Percentiles rank a stretch among this genome's conserved stretches.
phyloP scores from a whole-genome alignment of 495 filamentous ascomycete genomes.

The Lentithecium fluviatile region DNA sequence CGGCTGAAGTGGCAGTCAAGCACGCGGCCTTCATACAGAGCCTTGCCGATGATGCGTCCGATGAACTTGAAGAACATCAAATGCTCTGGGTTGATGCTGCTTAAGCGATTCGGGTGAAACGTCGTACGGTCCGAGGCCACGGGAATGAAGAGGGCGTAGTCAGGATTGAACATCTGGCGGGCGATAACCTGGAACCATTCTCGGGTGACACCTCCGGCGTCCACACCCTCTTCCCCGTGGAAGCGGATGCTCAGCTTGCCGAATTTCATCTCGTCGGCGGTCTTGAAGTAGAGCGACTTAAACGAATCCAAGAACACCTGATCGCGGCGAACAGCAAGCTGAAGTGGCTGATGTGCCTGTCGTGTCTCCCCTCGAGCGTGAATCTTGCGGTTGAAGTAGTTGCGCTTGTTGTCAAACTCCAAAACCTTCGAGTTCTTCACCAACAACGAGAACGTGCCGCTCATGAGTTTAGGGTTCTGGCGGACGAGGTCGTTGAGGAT shows the following conservation, averaged over 20 bases:
- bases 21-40: slow-evolving; percentile 91
- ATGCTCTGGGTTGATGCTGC: slow-evolving; percentile 92
- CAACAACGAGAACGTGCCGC: slow-evolving; percentile 88
- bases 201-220: slow-evolving; percentile 94
- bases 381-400: slow-evolving; percentile 93
- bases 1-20: slow-evolving; percentile 98
- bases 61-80: slow-evolving; percentile 99
- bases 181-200: slow-evolving; percentile 99
- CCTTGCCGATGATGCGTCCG: slow-evolving; percentile 96
- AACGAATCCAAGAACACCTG: slow-evolving; percentile 98
- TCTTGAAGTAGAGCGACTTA: slow-evolving; percentile 93
- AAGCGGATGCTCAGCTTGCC: slow-evolving; percentile 97
- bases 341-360: slow-evolving; percentile 71
- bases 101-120: slow-evolving; percentile 95
- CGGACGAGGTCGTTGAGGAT: slow-evolving; percentile 98
- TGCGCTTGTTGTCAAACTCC: slow-evolving; percentile 99
- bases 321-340: slow-evolving; percentile 86
- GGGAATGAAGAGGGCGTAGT: slow-evolving; percentile 93
- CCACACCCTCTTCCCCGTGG: slow-evolving; percentile 95
- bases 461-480: slow-evolving; percentile 96
- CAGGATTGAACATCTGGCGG: slow-evolving; percentile 98
- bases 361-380: slow-evolving; percentile 69
- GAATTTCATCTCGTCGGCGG: slow-evolving; percentile 92
- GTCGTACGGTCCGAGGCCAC: slow-evolving; percentile 98
- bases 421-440: slow-evolving; percentile 99